Percentiles rank a stretch among this genome's conserved stretches.
Evolutionary conservation across 2,329 filamentous ascomycete species (phyloP).

Genomic region (Trichoderma sp.): DNA sequence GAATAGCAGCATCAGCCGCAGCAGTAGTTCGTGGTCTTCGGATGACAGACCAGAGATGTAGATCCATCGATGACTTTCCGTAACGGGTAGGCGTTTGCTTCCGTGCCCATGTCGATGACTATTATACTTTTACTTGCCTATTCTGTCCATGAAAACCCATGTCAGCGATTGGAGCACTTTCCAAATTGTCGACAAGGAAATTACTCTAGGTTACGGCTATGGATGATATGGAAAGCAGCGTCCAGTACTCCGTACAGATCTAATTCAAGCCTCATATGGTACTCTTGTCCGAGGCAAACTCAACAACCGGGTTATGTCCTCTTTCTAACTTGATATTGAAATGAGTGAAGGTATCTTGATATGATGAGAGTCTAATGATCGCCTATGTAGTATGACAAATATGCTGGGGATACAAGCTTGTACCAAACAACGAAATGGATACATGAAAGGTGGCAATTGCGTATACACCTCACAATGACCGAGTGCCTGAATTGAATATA

Average conservation of each 20-base stretch:
- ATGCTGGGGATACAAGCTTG: fast-evolving
- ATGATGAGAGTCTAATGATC: neutral
- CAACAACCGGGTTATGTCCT: too few species aligned
- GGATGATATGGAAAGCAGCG: neutral
- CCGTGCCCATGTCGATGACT: neutral
- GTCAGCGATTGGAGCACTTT: neutral
- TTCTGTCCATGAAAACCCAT: neutral
- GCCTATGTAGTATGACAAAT: too few species aligned
- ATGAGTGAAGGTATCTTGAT: neutral
- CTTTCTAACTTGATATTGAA: neutral
- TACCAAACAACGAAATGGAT: neutral
- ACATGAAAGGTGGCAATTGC: neutral
- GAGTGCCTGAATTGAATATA: neutral
- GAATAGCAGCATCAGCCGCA: too few species aligned
- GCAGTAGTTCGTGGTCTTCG: neutral
- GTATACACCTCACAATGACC: neutral
- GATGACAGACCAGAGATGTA: neutral
- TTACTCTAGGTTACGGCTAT: neutral
- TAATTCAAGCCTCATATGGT: neutral
- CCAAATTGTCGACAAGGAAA: neutral
- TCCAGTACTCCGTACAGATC: neutral
- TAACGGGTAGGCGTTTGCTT: neutral
- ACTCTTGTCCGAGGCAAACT: neutral
- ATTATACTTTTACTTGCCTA: neutral
- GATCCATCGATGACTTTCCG: neutral